Percentiles rank a stretch among this genome's conserved stretches.
Evolutionary conservation across 176 grass and related monocot species (phyloP).

Genomic region (Oryza longistaminata): DNA sequence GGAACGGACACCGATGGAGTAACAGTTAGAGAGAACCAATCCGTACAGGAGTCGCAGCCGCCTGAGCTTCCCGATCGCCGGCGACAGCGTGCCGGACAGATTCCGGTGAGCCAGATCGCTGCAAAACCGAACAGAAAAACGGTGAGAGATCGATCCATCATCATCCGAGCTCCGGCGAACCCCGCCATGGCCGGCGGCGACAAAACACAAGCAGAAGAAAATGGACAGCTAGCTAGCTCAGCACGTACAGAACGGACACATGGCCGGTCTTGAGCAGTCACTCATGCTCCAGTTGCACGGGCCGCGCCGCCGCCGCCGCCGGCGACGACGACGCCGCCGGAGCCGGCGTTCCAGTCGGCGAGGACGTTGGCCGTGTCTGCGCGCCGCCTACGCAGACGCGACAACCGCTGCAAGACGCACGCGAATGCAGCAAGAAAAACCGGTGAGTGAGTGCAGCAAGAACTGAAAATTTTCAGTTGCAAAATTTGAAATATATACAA

Average conservation of each 20-base stretch:
- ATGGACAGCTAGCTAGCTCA: not conserved
- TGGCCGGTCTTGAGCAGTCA: conserved; percentile 46
- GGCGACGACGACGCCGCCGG: conserved; percentile 11
- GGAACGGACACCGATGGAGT: not conserved
- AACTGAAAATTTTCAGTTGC: not conserved
- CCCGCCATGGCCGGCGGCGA: not conserved
- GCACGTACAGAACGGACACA: conserved; percentile 49
- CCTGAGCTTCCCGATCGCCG: conserved; percentile 59
- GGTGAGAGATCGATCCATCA: not conserved
- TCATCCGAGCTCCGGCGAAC: not conserved
- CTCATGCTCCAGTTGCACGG: conserved; percentile 77
- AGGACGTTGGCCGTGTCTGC: conserved; percentile 3
- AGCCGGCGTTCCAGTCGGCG: conserved; percentile 59
- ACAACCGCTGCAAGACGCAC: conserved; percentile 52
- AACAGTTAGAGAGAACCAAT: not conserved
- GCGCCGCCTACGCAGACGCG: conserved; percentile 50
- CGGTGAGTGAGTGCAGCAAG: not conserved
- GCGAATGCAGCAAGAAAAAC: not conserved
- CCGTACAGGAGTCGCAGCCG: conserved; percentile 60
- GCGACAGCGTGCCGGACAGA: conserved; percentile 66
- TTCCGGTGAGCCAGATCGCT: conserved; percentile 55
- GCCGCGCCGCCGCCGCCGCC: conserved; percentile 52
- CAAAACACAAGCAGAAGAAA: no score
- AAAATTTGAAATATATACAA: not conserved
- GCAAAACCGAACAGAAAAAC: conserved; percentile 11